Conservation (phyloP, 2,329 filamentous ascomycete species). For the Akanthomyces dipterigenus region DNA sequence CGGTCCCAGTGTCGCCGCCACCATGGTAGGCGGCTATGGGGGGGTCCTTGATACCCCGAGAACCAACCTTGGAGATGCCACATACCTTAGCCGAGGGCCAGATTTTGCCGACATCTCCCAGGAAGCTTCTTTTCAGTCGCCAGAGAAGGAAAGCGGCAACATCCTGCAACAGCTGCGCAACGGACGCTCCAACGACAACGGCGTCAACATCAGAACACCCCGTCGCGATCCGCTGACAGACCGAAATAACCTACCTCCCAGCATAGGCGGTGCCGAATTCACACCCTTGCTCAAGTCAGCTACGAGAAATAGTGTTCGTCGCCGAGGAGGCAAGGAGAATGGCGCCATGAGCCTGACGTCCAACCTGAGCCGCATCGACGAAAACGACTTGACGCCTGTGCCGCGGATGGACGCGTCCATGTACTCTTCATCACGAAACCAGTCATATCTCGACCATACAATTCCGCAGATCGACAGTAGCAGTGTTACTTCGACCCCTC, state of each 20-base stretch:
- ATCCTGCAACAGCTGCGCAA: constrained; percentile 69
- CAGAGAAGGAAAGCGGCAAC: constrained; percentile 56
- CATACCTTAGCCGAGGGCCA: constrained; percentile 62
- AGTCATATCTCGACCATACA: constrained; percentile 61
- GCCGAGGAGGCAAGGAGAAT: constrained; percentile 57
- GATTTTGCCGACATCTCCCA: constrained; percentile 75
- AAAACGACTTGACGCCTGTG: constrained; percentile 68
- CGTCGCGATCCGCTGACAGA: constrained; percentile 66
- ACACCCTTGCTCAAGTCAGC: constrained; percentile 84
- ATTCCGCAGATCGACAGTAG: constrained; percentile 70
- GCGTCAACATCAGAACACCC: constrained; percentile 63
- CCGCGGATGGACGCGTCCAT: constrained; percentile 68
- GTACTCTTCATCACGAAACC: constrained; percentile 58
- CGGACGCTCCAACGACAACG: constrained; percentile 48
- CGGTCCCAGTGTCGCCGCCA: background rate
- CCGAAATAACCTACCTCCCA: constrained; percentile 62
- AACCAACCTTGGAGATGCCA: constrained; percentile 78
- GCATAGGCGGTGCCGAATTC: constrained; percentile 70
- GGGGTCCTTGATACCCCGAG: constrained; percentile 75
- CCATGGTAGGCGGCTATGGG: constrained; percentile 58
- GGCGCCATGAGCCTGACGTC: constrained; percentile 59
- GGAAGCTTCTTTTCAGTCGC: constrained; percentile 80
- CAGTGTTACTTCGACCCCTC: constrained; percentile 76
- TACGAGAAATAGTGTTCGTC: constrained; percentile 64
- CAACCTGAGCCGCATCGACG: constrained; percentile 57